phyloP scores from a whole-genome alignment of 179 eudicot genomes.

The Camellia oleifera region DNA sequence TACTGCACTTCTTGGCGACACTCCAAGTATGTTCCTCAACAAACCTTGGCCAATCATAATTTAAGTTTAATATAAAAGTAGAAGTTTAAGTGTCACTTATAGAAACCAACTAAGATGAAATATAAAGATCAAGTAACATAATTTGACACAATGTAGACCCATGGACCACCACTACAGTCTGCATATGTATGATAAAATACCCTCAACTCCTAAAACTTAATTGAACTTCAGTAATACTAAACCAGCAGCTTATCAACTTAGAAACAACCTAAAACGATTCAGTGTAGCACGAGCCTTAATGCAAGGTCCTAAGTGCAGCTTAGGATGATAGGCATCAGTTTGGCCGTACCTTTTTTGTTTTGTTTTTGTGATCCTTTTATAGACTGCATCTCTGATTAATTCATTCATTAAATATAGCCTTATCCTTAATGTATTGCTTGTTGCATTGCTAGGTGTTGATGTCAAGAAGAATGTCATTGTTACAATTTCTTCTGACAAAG shows the following conservation, averaged over 20 bases:
- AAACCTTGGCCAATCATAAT: not conserved
- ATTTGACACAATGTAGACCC: no score
- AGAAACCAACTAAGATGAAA: no score
- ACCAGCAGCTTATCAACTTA: no score
- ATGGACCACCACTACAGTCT: no score
- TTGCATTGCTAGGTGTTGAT: constrained; percentile 57
- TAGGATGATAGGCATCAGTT: not conserved
- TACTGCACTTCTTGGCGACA: constrained; percentile 96
- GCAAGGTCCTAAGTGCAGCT: not conserved
- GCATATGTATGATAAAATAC: no score
- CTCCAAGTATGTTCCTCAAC: constrained; percentile 65
- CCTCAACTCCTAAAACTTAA: no score
- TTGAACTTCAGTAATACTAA: no score
- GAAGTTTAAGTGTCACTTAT: no score
- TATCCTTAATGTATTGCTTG: not conserved
- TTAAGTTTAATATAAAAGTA: no score
- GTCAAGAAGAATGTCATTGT: constrained; percentile 89
- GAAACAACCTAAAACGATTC: not conserved
- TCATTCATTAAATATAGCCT: not conserved
- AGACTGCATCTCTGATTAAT: not conserved
- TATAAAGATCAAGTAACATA: no score
- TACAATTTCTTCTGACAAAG: constrained; percentile 89
- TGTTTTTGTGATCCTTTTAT: not conserved
- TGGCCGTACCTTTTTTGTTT: not conserved
- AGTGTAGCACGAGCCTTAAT: not conserved